Evolutionary conservation across 345 rosid genomes (phyloP), one percentile per base, ranked within the genome.

Genomic region (Salix udensis): DNA sequence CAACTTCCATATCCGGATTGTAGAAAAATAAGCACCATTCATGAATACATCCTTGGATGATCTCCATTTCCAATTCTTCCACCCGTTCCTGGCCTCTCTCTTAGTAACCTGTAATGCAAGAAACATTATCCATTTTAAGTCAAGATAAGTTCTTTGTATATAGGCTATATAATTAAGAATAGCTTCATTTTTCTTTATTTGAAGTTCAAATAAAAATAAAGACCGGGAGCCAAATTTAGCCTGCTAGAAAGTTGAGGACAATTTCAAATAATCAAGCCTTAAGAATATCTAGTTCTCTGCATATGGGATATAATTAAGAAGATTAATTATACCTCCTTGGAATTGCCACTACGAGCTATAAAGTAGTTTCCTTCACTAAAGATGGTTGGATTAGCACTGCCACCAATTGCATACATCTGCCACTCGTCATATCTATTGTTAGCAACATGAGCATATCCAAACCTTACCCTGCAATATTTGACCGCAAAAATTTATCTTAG

Each of bases 51-150:
- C 80, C 15, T 15, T 62, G 9, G 64, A 80, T 9, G 80, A 76
- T 53, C 80, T 76, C 83, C 83, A 80, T 68, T 80, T 80, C 83
- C 83, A 80, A 26, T 68, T 72, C 77, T 72, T 44, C 83, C 83
- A 76, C 2, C 76, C 73, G 14, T 46, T 46, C 18, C 39, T 50
- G 7, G 6, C 73, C 55, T 75, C 82, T 50, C 79, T 37, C 62
- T 76, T 80, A 0, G 82, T 75, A 39, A 70, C 75, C 82, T 79
- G 69, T 36, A 5, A 40, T 13, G 7, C 52, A 50, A 34, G 40
- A 53, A 53, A 44, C 28, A 8, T 13, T 13, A 4, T 28, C 42
- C 40, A 16, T 4, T n/a, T 31, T 66, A 39, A n/a, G 1, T 64
- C 28, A 64, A 24, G 68, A 8, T n/a, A 16, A 16, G 42, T 19